phyloP scores from a whole-genome alignment of 306 rosid genomes.

The Pyrus pyrifolia region DNA sequence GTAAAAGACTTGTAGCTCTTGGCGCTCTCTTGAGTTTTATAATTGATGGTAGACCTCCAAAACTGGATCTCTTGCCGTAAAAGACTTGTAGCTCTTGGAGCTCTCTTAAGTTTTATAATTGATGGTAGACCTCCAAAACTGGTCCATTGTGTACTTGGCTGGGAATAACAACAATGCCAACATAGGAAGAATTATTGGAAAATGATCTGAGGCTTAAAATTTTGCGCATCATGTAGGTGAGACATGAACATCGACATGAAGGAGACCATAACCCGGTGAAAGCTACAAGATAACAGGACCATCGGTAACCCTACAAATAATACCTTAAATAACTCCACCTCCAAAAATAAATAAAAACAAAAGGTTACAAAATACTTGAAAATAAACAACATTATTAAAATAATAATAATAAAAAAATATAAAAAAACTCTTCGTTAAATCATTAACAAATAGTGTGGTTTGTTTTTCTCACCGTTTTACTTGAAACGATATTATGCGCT shows the following conservation, averaged over 20 bases:
- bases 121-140: background rate
- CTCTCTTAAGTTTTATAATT: too few species aligned
- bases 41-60: too few species aligned
- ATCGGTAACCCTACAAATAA: too few species aligned
- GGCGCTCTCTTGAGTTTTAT: background rate
- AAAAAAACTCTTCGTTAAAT: too few species aligned
- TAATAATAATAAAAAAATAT: too few species aligned
- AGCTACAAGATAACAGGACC: background rate
- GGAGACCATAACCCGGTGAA: background rate
- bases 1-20: background rate
- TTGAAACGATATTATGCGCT: background rate
- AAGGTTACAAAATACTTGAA: background rate
- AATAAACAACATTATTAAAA: background rate
- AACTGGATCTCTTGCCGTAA: background rate
- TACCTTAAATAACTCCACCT: background rate
- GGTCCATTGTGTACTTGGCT: background rate
- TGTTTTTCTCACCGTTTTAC: background rate
- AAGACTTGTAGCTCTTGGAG: background rate
- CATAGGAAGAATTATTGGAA: background rate
- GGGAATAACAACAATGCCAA: background rate
- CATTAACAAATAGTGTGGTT: background rate
- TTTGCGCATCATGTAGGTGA: background rate
- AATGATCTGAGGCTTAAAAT: background rate
- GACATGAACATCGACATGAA: background rate
- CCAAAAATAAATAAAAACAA: too few species aligned